Evolutionary conservation across 2,329 filamentous ascomycete genomes (phyloP), one percentile per base, ranked within the genome.

Genomic region (Stachybotrys elegans): DNA sequence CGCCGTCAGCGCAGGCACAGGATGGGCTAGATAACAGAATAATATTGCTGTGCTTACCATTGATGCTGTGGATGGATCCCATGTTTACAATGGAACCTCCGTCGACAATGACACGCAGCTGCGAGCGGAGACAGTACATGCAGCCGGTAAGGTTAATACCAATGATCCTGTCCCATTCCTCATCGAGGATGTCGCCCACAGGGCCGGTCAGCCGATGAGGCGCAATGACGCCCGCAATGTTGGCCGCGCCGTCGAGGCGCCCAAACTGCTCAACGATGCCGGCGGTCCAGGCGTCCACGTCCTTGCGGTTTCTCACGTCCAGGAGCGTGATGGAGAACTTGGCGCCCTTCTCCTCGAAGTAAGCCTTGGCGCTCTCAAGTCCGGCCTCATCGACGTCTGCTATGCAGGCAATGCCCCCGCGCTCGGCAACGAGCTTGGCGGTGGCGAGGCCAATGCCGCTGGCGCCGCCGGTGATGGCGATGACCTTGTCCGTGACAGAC

Each of bases 51-150:
- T n/a, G 36, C 12, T n/a, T 29, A 40, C 36, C 22, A 23, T 40
- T 40, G 17, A 23, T 40, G 22, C 38, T 40, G 22, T 40, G 22
- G 17, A 40, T 40, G 22, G 38, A 29, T 9, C 22, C 43, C 43
- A 43, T 32, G 36, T 78, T 81, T 45, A 82, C 78, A 53, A 82
- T 79, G 49, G 75, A 77, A 1, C 75, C 76, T 2, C 72, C 69
- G n/a, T 71, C 62, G 2, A 64, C 63, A 39, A 79, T 68, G 32
- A 67, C 66, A 29, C 57, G 57, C 34, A 72, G 59, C 55, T 70
- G 55, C 8, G 69, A 68, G 27, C 70, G 62, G 49, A 75, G 48
- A 49, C 71, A 73, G 53, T 73, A 72, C 70, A 74, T 73, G 35
- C 63, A 67, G 2, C 72, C 71, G 3, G 69, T 73, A 39, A 74